Evolutionary conservation across 176 grass and related monocot species (phyloP).

Genomic region (Oropetium thomaeum): DNA sequence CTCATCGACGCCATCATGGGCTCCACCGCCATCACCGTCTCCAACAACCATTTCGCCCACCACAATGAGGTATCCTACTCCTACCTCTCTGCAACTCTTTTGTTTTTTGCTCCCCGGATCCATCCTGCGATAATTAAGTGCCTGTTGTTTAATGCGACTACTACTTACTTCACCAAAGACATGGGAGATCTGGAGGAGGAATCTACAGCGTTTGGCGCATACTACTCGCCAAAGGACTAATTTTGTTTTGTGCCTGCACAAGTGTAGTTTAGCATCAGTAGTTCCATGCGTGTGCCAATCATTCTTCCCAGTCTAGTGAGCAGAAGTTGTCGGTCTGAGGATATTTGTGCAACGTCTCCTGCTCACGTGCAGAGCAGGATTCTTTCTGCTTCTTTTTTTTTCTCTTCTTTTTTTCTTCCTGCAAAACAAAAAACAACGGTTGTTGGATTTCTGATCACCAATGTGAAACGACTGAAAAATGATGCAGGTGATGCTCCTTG

Average conservation of each 20-base stretch:
- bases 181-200: conserved; percentile 21
- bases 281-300: background rate
- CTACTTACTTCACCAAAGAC: conserved; percentile 16
- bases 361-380: background rate
- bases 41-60: conserved; percentile 84
- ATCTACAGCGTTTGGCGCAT: conserved; percentile 21
- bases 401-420: background rate
- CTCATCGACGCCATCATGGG: conserved; percentile 87
- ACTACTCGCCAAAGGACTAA: conserved; percentile 15
- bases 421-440: background rate
- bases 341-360: background rate
- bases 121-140: conserved; percentile 25
- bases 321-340: conserved; percentile 34
- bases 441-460: conserved; percentile 17
- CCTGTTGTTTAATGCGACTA: background rate
- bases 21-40: conserved; percentile 84
- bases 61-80: conserved; percentile 71
- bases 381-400: background rate
- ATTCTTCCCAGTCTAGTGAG: conserved; percentile 26
- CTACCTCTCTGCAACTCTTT: conserved; percentile 20
- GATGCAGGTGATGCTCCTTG: conserved; percentile 79
- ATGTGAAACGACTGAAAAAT: conserved; percentile 13
- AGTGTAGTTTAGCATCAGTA: conserved; percentile 19
- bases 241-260: conserved; percentile 26
- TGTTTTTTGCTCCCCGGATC: background rate